Base-by-base conservation (phyloP, 2,329 filamentous ascomycete genomes). In the Microcera coccophila region DNA sequence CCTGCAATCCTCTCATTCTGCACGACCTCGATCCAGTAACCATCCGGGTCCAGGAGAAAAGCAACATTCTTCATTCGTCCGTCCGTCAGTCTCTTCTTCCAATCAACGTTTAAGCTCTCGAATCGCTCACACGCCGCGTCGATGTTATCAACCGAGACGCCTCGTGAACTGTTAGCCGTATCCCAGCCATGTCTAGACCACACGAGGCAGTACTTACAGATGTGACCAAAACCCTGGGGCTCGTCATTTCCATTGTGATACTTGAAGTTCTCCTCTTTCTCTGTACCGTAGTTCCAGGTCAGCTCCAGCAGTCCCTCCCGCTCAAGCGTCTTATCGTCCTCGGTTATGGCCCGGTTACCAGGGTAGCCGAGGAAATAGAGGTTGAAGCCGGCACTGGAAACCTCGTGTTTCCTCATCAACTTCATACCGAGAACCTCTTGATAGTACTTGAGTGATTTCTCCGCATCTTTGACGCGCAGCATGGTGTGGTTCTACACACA, bases 61-160 rank as follows among this genome's bases (percentile, higher is more conserved):
- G 93, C 93, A 41, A 97, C 84, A 52, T 93, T 88, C 76, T 87
- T 91, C 90, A 96, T 95, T 35, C 79, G 74, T 2, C 91, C 91
- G 50, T 97, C 91, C 2, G 88, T 95, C 48, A 97, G 75, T 52
- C 87, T 78, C 82, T 97, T 97, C 81, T 95, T 95, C 88, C 90
- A 98, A 66, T 78, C 83, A 42, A 91, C 85, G 5, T 84, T 79
- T 61, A 87, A 72, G 42, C 82, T 79, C 63, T 97, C 93, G 55
- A 97, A 90, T 12, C 90, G 80, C 61, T 83, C 71, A 68, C 91
- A 96, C 9, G 93, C 90, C 7, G 85, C 85, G 40, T 93, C 83
- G n/a, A 97, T 62, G 62, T 95, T 82, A 61, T 97, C 91, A 11
- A 96, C 90, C 2, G 84, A 76, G 40, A 97, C 71, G 61, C 82